Base-by-base conservation (phyloP, 2,329 filamentous ascomycete genomes). In the Berkeleyomyces rouxiae region DNA sequence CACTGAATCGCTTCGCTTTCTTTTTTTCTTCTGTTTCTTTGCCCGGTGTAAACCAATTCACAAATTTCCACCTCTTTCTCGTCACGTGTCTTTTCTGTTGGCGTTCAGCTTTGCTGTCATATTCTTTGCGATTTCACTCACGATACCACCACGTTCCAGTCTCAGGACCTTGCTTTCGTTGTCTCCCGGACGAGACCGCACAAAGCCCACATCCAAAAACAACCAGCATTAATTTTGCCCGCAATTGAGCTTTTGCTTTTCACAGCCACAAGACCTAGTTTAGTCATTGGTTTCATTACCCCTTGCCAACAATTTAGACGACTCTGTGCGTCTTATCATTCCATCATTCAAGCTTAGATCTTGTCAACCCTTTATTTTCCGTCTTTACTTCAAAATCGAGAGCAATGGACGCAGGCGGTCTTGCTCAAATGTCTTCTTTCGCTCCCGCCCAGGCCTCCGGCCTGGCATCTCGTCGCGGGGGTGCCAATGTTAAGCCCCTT, bases 361-460 rank as follows among this genome's bases (percentile, higher is more conserved):
- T 55, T 23, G 23, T 23, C 55, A 60, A 58, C 43, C 58, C 51
- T 66, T 61, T 47, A 43, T 16, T 58, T 63, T 62, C 58, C 31
- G 13, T 39, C 43, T 39, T 16, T 37, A 16, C 31, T 47, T 59
- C 44, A 31, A 39, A 37, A 16, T 71, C 76, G 77, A 80, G 77
- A 80, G 76, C 74, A 69, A 86, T 95, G 86, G 87, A 96, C 92
- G 86, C 92, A 83, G 92, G 92, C 82, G 90, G 90, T 93, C 89
- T 96, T 80, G 87, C 90, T 93, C 90, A 66, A 65, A 97, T 97
- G 92, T 88, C 90, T 78, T 92, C 90, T 74, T 88, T 88, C 74
- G 77, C 81, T 73, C 79, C 86, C 74, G 82, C 82, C 74, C 63
- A 64, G 85, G 83, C 69, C 79, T 96, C 69, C 83, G 88, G 90